Percentiles rank a stretch among this genome's conserved stretches.
Conservation (phyloP, 1,284 basidiomycete genomes). For the Abortiporus biennis region DNA sequence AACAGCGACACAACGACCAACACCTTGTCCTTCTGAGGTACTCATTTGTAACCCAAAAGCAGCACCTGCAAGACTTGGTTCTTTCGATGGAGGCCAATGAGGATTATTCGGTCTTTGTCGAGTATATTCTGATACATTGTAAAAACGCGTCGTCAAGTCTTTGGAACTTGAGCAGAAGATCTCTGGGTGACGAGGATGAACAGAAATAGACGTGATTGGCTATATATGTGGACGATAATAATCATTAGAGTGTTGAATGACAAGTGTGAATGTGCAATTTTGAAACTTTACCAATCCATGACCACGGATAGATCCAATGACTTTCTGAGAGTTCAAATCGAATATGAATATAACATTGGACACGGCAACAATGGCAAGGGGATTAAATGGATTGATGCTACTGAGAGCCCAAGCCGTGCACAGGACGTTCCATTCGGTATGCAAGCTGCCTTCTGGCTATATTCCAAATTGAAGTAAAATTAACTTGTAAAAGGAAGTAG, state of each 20-base stretch:
- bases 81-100: conserved; percentile 46
- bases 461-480: background rate
- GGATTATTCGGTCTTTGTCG: conserved; percentile 40
- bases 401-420: conserved; percentile 49
- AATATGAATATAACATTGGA: conserved; percentile 48
- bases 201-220: conserved; percentile 61
- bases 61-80: conserved; percentile 54
- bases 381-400: conserved; percentile 37
- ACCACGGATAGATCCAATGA: conserved; percentile 48
- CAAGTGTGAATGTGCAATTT: conserved; percentile 1
- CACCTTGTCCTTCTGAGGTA: conserved; percentile 51
- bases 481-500: too few relatives aligned
- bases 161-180: conserved; percentile 63
- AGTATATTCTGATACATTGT: conserved; percentile 39
- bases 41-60: conserved; percentile 59
- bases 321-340: conserved; percentile 31
- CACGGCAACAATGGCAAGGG: conserved; percentile 48
- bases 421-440: conserved; percentile 9
- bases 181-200: conserved; percentile 51
- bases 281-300: conserved; percentile 58
- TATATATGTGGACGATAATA: conserved; percentile 19
- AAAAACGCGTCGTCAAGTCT: conserved; percentile 60
- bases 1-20: conserved; percentile 57
- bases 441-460: background rate
- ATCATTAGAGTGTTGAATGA: conserved; percentile 7